Evolutionary conservation across 1,284 basidiomycete species (phyloP), one percentile per base, ranked within the genome.

Genomic region (Takashimella koratensis): DNA sequence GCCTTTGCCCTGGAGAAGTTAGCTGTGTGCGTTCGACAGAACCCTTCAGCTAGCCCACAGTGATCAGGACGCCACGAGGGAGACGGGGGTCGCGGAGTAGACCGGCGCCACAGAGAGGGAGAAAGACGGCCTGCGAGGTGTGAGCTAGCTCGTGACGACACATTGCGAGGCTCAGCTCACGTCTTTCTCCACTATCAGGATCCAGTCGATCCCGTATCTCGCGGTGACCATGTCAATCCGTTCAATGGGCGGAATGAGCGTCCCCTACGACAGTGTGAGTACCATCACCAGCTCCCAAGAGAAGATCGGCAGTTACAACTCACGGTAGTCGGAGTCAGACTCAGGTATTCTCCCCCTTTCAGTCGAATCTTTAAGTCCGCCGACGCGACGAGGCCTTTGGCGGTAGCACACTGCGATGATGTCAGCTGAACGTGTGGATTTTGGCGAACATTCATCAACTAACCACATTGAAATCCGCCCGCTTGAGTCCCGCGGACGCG

Each of bases 111-210:
- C 84, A 86, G 1, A 95, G 79, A 0, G 88, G 86, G 63, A 91
- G 87, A 68, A 95, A 95, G 25, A 94, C 82, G 0, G 92, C 92
- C 92, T 95, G 63, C 2, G 8, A 11, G 19, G 50, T 59, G 4
- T 2, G 5, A 5, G 0, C 1, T 0, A 2, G 20, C 2, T 19
- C 2, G 5, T 2, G 6, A 4, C 19, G 3, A 1, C 16, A 42
- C 41, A 39, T 46, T 23, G 16, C n/a, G 16, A 19, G 5, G 20
- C 12, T 41, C 26, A 13, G 43, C 79, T 58, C 41, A 87, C 92
- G 76, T 97, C 93, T 77, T 97, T 97, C 73, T 97, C 93, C 11
- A 96, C 82, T 0, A 96, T 77, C 16, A 96, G 78, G 4, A 95
- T 81, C 87, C 89, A 96, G 0, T 79, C 62, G 4, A 90, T 65